Evolutionary conservation across 805 yeast genomes (phyloP).

Genomic region (Suhomyces kilbournensis): DNA sequence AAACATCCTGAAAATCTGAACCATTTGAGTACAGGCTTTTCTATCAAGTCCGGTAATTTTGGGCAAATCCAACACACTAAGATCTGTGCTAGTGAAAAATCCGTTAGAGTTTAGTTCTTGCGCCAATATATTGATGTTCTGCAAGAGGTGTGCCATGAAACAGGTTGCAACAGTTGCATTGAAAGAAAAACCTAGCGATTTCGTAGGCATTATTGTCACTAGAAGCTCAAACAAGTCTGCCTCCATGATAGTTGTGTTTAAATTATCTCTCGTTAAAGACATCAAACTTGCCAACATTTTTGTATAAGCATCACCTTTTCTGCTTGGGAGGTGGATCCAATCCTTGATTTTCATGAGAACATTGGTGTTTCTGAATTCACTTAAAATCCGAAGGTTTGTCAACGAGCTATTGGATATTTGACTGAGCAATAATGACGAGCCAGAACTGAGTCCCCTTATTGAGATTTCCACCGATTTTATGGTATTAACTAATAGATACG

Average conservation of each 20-base stretch:
- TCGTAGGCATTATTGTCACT: constrained; percentile 48
- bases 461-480: constrained; percentile 66
- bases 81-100: constrained; percentile 21
- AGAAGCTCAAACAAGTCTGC: constrained; percentile 53
- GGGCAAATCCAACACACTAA: constrained; percentile 38
- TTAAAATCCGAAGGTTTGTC: constrained; percentile 52
- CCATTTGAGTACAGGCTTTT: constrained; percentile 22
- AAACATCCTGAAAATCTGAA: constrained; percentile 12
- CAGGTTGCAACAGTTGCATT: constrained; percentile 49
- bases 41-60: constrained; percentile 20
- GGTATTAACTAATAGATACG: constrained; percentile 48
- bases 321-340: constrained; percentile 31
- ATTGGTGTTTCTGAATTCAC: constrained; percentile 37
- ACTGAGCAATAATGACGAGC: constrained; percentile 45
- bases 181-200: constrained; percentile 42
- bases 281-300: constrained; percentile 33
- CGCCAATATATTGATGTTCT: constrained; percentile 29
- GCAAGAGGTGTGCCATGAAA: constrained; percentile 52
- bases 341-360: constrained; percentile 31
- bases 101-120: constrained; percentile 26
- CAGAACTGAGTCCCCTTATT: constrained; percentile 49
- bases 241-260: constrained; percentile 35
- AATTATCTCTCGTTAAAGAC: constrained; percentile 28
- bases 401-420: constrained; percentile 63
- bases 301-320: constrained; percentile 29